Evolutionary conservation across 2,329 filamentous ascomycete genomes (phyloP).

Genomic region (Lasiodiplodia theobromae): DNA sequence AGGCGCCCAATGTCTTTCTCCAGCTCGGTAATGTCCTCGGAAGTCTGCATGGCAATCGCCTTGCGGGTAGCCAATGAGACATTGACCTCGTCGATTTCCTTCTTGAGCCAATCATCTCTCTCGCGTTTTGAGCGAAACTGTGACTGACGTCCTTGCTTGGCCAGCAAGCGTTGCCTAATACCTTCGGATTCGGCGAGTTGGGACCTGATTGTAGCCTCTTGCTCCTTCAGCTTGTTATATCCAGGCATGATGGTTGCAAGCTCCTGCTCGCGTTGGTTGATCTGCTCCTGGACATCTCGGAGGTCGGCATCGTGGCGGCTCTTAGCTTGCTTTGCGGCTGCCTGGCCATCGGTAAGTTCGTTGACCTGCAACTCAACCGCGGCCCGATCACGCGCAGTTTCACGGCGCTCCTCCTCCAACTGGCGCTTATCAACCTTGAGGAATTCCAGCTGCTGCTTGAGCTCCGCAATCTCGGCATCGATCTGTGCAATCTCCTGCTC

Average conservation of each 20-base stretch:
- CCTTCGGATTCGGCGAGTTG: slow-evolving; percentile 80
- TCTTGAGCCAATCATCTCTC: slow-evolving; percentile 81
- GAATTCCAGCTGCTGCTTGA: slow-evolving; percentile 84
- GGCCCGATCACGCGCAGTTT: slow-evolving; percentile 78
- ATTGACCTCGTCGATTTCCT: slow-evolving; percentile 82
- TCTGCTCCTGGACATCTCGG: slow-evolving; percentile 74
- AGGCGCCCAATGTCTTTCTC: slow-evolving; percentile 74
- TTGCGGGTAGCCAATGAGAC: slow-evolving; percentile 79
- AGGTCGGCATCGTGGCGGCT: slow-evolving; percentile 75
- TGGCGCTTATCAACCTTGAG: slow-evolving; percentile 84
- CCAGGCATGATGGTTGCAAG: slow-evolving; percentile 77
- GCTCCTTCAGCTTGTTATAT: slow-evolving; percentile 74
- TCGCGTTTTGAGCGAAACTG: slow-evolving; percentile 89
- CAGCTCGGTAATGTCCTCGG: slow-evolving; percentile 79
- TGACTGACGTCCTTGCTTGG: slow-evolving; percentile 88
- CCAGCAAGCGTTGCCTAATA: slow-evolving; percentile 78
- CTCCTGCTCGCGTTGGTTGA: slow-evolving; percentile 77
- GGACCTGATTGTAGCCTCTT: slow-evolving; percentile 74
- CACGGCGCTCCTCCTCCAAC: slow-evolving; percentile 86
- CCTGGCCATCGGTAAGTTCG: slow-evolving; percentile 81
- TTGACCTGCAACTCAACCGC: slow-evolving; percentile 88
- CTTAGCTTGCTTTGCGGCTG: slow-evolving; percentile 75
- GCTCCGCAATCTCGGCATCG: slow-evolving; percentile 78
- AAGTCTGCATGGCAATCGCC: slow-evolving; percentile 81
- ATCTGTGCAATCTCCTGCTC: slow-evolving; percentile 81